phyloP scores from a whole-genome alignment of 2,329 filamentous ascomycete species.

The Aspergillus sp. region DNA sequence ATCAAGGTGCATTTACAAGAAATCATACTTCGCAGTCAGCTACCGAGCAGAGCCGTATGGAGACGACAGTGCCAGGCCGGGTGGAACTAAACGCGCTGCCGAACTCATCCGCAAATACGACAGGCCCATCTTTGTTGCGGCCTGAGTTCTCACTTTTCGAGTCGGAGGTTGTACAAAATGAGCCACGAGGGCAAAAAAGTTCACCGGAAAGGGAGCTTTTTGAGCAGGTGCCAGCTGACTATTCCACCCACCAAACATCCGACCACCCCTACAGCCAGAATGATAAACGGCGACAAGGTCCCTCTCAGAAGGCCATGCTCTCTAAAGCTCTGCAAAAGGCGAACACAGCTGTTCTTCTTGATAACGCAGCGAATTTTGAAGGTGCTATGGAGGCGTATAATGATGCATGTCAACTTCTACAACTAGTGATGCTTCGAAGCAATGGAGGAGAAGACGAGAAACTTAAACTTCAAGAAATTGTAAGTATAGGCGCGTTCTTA shows the following conservation, averaged over 20 bases:
- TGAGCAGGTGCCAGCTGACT: constrained; percentile 2
- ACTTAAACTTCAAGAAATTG: constrained; percentile 84
- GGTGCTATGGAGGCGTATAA: constrained; percentile 86
- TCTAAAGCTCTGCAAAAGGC: constrained; percentile 94
- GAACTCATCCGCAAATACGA: neutral
- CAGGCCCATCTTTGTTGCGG: constrained; percentile 6
- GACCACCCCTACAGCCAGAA: constrained; percentile 19
- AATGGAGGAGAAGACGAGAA: constrained; percentile 81
- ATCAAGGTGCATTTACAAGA: neutral
- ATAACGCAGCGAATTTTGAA: constrained; percentile 94
- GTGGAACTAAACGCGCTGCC: constrained; percentile 1
- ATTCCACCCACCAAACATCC: constrained; percentile 3
- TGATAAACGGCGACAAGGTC: constrained; percentile 44
- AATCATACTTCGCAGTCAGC: constrained; percentile 9
- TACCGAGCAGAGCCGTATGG: neutral
- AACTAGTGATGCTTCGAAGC: constrained; percentile 83
- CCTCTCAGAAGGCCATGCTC: constrained; percentile 90
- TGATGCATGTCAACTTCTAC: constrained; percentile 84
- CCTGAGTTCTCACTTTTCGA: constrained; percentile 22
- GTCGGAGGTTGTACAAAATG: neutral
- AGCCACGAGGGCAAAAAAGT: constrained; percentile 9
- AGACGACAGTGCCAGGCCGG: neutral
- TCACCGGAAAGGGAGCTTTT: neutral
- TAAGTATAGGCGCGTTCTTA: constrained; percentile 51
- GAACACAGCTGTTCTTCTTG: constrained; percentile 90